These are phyloP conservation scores for Solanum chacoense DNA, from an alignment of 305 asterid genomes.

Conservation along the genomic window DNA sequence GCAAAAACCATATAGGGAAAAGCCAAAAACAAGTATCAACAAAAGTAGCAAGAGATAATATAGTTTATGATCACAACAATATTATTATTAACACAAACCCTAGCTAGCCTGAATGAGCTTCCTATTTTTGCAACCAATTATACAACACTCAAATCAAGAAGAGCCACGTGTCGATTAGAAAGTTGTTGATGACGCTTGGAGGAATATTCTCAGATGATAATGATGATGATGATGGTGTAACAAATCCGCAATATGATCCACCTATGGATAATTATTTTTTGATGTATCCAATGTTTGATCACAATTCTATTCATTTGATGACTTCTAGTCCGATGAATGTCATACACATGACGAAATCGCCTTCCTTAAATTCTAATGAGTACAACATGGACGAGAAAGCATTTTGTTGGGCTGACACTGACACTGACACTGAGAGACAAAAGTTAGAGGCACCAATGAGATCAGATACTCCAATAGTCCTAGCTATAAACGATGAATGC, in stretches of 20 bases:
- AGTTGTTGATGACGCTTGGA: not conserved
- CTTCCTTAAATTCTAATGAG: not conserved
- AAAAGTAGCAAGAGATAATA: not conserved
- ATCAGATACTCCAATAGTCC: not conserved
- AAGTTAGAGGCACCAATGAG: not conserved
- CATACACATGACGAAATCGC: not conserved
- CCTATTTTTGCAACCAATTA: not conserved
- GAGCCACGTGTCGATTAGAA: not conserved
- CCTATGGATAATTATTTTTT: not conserved
- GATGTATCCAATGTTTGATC: not conserved
- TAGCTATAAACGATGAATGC: not conserved
- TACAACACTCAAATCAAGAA: not conserved
- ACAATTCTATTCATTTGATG: not conserved
- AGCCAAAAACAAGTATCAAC: too few species aligned
- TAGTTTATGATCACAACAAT: not conserved
- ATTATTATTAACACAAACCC: not conserved
- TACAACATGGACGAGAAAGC: not conserved
- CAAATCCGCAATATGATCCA: not conserved
- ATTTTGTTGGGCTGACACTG: not conserved
- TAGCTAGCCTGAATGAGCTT: not conserved
- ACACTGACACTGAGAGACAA: not conserved
- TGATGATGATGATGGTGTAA: not conserved
- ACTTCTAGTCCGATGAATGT: not conserved
- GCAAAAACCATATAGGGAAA: too few species aligned
- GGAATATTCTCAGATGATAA: not conserved